Evolutionary conservation across 1,284 basidiomycete genomes (phyloP), one percentile per base, ranked within the genome.

Genomic region (Apiotrichum veenhuisii): DNA sequence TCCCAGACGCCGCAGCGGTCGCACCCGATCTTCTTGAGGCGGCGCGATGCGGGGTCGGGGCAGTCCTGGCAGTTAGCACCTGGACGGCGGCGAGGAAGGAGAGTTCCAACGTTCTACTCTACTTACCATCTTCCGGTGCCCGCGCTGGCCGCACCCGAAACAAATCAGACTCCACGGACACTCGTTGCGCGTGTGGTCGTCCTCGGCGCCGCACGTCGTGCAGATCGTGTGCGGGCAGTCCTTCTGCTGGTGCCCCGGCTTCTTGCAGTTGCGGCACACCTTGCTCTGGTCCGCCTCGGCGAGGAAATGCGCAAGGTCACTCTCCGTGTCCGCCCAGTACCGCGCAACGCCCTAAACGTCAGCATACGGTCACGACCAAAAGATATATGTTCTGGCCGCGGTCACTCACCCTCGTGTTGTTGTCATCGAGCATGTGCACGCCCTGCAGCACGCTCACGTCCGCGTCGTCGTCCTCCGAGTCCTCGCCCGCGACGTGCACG

Each of bases 111-210:
- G n/a, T n/a, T n/a, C n/a, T 43, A 43, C n/a, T 5, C 22, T 7
- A 42, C 82, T 56, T 62, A 88, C 87, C 61, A 79, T 81, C 61
- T 83, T 87, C 49, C 91, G 83, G 70, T 96, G 91, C 0, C 92
- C 92, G 68, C 87, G 86, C 82, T 87, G 86, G 27, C 89, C 89
- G 68, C 92, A 96, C 3, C 81, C 83, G 72, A 86, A 94, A 70
- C 92, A 95, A 7, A 84, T 85, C 68, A 92, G 86, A 69, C 85
- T 86, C 58, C 90, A 86, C 1, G 91, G 90, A 75, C 92, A 96
- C 54, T 85, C 84, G 54, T 86, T 80, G 8, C 91, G 89, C 8
- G 82, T 79, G 71, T 96, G 92, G 61, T 93, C 88, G 68, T 95
- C 85, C 54, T 87, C 83, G 18, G 83, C 88, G 52, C 92, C 92